Percentiles rank a stretch among this genome's conserved stretches.
Conservation (phyloP, 805 yeast species). For the Candida saitoana region DNA sequence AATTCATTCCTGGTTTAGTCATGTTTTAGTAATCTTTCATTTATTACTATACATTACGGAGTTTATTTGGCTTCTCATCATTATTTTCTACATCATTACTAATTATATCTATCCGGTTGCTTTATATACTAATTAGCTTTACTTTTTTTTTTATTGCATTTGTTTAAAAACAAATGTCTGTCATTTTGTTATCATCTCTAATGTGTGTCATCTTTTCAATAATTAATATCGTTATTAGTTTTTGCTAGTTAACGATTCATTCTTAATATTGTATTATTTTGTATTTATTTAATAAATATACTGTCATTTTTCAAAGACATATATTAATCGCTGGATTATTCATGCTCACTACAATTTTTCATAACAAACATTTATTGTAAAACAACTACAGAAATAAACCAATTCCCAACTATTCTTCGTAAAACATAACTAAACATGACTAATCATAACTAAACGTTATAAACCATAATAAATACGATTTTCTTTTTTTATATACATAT, state of each 20-base stretch:
- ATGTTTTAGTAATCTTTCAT: not conserved
- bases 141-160: constrained; percentile 1
- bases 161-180: not conserved
- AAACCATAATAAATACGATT: not conserved
- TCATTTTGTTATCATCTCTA: not conserved
- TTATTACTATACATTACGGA: not conserved
- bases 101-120: not conserved
- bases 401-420: not conserved
- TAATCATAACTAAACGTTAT: not conserved
- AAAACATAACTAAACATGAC: not conserved
- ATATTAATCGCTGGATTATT: no score
- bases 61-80: constrained; percentile 2
- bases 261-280: constrained; percentile 4
- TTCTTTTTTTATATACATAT: not conserved
- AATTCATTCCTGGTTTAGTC: not conserved
- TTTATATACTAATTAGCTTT: constrained; percentile 1
- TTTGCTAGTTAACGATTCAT: constrained; percentile 1
- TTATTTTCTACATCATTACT: not conserved
- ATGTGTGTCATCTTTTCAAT: constrained; percentile 5
- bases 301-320: constrained; percentile 1
- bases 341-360: no score
- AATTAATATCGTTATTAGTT: not conserved
- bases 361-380: not conserved
- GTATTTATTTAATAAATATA: constrained; percentile 3
- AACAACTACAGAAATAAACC: not conserved